Base-by-base conservation (phyloP, 78 protist genomes). In the Andalucia godoyi region DNA sequence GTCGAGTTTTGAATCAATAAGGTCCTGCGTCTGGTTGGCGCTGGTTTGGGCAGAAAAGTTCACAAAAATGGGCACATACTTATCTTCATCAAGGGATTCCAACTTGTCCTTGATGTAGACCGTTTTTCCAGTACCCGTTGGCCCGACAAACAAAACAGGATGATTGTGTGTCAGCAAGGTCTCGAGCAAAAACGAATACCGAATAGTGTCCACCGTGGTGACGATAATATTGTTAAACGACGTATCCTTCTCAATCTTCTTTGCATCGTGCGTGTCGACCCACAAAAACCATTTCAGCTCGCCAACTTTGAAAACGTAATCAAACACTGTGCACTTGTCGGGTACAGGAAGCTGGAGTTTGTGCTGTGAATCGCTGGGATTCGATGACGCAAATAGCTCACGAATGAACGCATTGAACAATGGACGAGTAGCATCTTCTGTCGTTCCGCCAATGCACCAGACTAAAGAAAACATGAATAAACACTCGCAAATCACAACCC, bases 101-200 rank as follows among this genome's bases (percentile, higher is more conserved):
- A 84, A 66, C 61, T 32, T 15, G 23, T 63, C 39, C 33, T 68
- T 38, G 29, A 78, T 51, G 33, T 57, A 33, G 42, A 64, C 55
- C 30, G 89, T 73, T 70, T 88, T 88, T 4, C 89, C 90, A 3
- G 90, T 80, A 29, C 94, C 94, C 1, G 89, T 79, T 13, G 68
- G 51, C 5, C 92, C 92, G 39, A 54, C 72, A 17, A 74, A 39
- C 30, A 83, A 25, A 12, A 57, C 2, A 21, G 70, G 86, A 29
- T 15, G 4, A 27, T 4, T 38, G 47, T 63, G 2, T 15, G 0
- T 1, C 1, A 84, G 6, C 10, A 80, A 70, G 12, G 30, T 18
- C 17, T 70, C 27, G 37, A 80, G 46, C 15, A 84, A 29, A 29
- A 13, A 70, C 18, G 74, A 17, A 72, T 62, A 70, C 27, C 87